phyloP scores from a whole-genome alignment of 345 rosid species.

The Bruguiera sexangula region DNA sequence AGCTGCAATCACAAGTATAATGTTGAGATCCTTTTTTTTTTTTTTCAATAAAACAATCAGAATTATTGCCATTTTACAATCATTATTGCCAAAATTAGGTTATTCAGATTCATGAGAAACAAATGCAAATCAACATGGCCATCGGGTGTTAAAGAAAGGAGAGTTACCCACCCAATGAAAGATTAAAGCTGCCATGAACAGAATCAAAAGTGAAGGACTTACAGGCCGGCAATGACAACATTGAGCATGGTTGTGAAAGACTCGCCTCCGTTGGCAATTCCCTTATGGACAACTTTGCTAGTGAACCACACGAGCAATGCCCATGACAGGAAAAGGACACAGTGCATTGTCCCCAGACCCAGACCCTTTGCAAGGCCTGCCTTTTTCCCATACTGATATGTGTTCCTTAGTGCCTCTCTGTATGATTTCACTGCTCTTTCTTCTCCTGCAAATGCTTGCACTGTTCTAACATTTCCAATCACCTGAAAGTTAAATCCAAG shows the following conservation, averaged over 20 bases:
- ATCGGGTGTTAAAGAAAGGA: background rate
- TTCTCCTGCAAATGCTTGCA: constrained; percentile 95
- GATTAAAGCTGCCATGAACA: background rate
- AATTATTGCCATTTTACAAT: too few relatives aligned
- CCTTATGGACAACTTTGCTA: constrained; percentile 77
- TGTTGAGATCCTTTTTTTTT: background rate
- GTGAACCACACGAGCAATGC: constrained; percentile 93
- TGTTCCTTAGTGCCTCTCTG: constrained; percentile 60
- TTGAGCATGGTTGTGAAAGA: constrained; percentile 99
- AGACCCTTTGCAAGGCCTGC: constrained; percentile 92
- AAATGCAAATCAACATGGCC: too few relatives aligned
- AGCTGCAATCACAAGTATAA: too few relatives aligned
- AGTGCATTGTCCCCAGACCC: constrained; percentile 83
- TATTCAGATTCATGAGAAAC: too few relatives aligned
- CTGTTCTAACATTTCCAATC: constrained; percentile 93
- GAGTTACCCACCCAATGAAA: background rate
- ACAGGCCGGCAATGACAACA: constrained; percentile 93
- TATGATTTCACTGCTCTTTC: constrained; percentile 76
- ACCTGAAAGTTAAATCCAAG: constrained; percentile 40
- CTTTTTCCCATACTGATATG: constrained; percentile 69
- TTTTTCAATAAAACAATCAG: background rate
- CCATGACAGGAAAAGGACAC: constrained; percentile 88
- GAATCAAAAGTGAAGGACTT: constrained; percentile 25
- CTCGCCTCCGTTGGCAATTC: constrained; percentile 77
- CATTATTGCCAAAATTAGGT: too few relatives aligned